phyloP scores from a whole-genome alignment of 768 basidiomycete species.

The Daedaleopsis sinensis region DNA sequence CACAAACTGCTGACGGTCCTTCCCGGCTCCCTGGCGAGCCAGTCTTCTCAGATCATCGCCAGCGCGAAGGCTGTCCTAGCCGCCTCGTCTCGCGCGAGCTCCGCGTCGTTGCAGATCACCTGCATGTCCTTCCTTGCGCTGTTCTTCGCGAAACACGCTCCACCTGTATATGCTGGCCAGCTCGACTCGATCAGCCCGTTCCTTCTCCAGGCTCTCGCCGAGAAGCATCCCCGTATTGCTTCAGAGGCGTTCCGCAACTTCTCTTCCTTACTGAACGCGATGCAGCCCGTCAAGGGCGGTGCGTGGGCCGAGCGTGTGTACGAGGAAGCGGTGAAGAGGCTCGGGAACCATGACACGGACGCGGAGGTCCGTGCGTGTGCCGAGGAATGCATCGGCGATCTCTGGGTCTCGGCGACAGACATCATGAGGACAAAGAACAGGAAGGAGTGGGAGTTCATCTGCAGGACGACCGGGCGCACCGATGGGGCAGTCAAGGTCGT shows the following conservation, averaged over 20 bases:
- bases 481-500: conserved; percentile 82
- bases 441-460: conserved; percentile 82
- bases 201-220: conserved; percentile 72
- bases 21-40: conserved; percentile 77
- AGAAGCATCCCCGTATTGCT: conserved; percentile 87
- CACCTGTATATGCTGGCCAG: conserved; percentile 57
- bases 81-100: conserved; percentile 71
- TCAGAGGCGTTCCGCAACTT: conserved; percentile 89
- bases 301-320: conserved; percentile 80
- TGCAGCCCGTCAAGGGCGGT: conserved; percentile 65
- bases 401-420: conserved; percentile 88
- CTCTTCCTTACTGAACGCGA: conserved; percentile 76
- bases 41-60: conserved; percentile 63
- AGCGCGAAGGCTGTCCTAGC: conserved; percentile 68
- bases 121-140: conserved; percentile 84
- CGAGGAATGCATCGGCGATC: conserved; percentile 80
- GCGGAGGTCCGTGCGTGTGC: conserved; percentile 86
- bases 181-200: conserved; percentile 74
- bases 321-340: conserved; percentile 66
- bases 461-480: conserved; percentile 68
- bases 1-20: conserved; percentile 77
- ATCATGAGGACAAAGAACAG: conserved; percentile 61
- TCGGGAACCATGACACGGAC: conserved; percentile 85
- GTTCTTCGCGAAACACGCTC: conserved; percentile 77
- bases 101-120: conserved; percentile 81